phyloP scores from a whole-genome alignment of 495 filamentous ascomycete genomes.

The Entonaema liquescens region DNA sequence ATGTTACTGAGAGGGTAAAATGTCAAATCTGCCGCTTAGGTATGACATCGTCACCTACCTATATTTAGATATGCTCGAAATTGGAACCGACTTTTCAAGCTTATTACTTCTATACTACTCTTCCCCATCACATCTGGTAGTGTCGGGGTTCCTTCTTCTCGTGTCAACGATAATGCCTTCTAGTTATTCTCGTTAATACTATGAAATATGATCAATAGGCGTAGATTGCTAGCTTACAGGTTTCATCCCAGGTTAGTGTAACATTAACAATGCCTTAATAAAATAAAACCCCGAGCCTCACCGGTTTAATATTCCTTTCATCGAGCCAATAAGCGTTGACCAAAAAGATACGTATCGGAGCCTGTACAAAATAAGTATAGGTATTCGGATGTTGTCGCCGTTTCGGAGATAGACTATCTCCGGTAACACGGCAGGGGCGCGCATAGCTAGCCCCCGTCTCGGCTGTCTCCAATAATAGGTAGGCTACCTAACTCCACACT shows the following conservation, averaged over 20 bases:
- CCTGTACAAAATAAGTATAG: neutral
- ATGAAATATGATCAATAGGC: neutral
- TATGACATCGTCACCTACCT: neutral
- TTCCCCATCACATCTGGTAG: neutral
- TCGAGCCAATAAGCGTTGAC: slow-evolving; percentile 10
- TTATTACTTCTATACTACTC: neutral
- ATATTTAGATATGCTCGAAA: neutral
- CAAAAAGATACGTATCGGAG: neutral
- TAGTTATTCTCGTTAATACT: neutral
- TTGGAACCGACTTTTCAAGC: neutral
- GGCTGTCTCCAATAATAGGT: slow-evolving; percentile 30
- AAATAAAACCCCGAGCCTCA: slow-evolving; percentile 8
- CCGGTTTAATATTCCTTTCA: slow-evolving; percentile 13
- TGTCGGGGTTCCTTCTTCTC: neutral
- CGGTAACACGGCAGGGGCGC: slow-evolving; percentile 21
- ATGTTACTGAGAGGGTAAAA: neutral
- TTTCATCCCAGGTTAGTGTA: neutral
- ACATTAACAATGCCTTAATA: neutral
- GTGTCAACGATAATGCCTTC: neutral
- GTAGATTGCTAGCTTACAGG: neutral
- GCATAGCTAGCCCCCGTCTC: slow-evolving; percentile 12
- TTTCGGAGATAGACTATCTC: slow-evolving; percentile 26
- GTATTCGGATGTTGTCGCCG: slow-evolving; percentile 8
- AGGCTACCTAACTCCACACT: slow-evolving; percentile 26
- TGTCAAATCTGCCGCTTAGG: too few species aligned